A percentile compares a stretch with the other conserved stretches of the same genome.
Conservation (phyloP, 805 yeast genomes). For the Starmerella powellii region DNA sequence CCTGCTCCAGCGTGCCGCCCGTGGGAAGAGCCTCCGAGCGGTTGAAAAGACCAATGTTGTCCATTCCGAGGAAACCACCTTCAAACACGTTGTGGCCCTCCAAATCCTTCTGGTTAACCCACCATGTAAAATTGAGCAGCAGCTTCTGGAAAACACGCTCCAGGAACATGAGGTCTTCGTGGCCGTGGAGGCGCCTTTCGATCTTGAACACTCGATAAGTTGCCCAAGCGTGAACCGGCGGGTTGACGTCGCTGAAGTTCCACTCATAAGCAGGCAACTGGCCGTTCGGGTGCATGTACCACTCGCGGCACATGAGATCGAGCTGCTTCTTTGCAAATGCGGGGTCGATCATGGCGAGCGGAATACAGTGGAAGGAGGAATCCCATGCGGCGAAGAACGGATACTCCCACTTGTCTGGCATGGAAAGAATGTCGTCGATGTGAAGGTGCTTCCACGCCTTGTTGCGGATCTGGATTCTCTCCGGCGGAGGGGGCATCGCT, state of each 20-base stretch:
- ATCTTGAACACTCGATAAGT: slow-evolving; percentile 76
- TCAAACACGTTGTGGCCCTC: slow-evolving; percentile 83
- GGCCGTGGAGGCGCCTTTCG: slow-evolving; percentile 75
- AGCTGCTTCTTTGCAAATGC: slow-evolving; percentile 81
- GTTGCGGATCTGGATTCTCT: slow-evolving; percentile 79
- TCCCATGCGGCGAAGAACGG: slow-evolving; percentile 97
- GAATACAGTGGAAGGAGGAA: slow-evolving; percentile 87
- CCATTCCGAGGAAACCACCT: slow-evolving; percentile 88
- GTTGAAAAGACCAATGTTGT: slow-evolving; percentile 84
- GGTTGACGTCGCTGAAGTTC: slow-evolving; percentile 92
- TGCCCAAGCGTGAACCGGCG: slow-evolving; percentile 97
- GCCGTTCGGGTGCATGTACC: slow-evolving; percentile 99
- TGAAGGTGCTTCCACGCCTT: slow-evolving; percentile 80
- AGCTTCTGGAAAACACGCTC: slow-evolving; percentile 90
- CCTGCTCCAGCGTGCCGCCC: slow-evolving; percentile 82
- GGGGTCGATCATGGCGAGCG: slow-evolving; percentile 87
- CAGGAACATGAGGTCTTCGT: slow-evolving; percentile 66
- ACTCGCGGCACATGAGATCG: slow-evolving; percentile 75
- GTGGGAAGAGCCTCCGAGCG: slow-evolving; percentile 89
- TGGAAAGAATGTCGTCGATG: slow-evolving; percentile 72
- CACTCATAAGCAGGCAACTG: slow-evolving; percentile 94
- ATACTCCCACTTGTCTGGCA: slow-evolving; percentile 94
- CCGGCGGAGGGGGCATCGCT: slow-evolving; percentile 62
- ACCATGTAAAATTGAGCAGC: slow-evolving; percentile 85
- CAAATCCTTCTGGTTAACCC: slow-evolving; percentile 85